Base-by-base conservation (phyloP, 106 monocot genomes). In the Posidonia australis region DNA sequence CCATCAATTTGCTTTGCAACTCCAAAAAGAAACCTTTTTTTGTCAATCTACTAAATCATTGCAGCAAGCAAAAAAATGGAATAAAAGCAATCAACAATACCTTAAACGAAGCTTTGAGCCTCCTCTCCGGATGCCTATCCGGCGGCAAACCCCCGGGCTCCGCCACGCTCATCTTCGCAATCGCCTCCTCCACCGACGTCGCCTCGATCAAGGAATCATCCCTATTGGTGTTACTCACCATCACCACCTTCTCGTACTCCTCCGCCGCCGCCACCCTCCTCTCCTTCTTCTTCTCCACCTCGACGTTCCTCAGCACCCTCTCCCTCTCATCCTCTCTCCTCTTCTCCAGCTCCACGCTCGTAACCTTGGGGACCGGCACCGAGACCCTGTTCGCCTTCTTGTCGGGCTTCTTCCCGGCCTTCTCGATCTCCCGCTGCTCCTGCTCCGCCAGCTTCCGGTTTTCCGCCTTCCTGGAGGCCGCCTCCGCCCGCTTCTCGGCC, bases 21-120 rank as follows among this genome's bases (percentile, higher is more conserved):
- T 19, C 20, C 51, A 20, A n/a, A 52, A 52, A 52, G 17, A 52
- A 52, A n/a, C 1, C 18, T 19, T 9, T 17, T 22, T 52, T 52
- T 52, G 9, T 9, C 10, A 10, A 13, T 53, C 53, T 2, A 21
- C 53, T 21, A 21, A 19, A 20, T 53, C 10, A 53, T 53, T 18
- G 49, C 19, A 22, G 23, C 53, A 53, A 24, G 19, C 2, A 21
- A 58, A 58, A 58, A 25, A 27, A 58, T 17, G n/a, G n/a, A 58
- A 58, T 30, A 29, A 58, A 3, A 17, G 19, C 18, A 28, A 41
- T 18, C 6, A 45, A 14, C 18, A 36, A 7, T 45, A 90, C 94
- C 96, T 96, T 96, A 64, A 82, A 94, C 0, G 89, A 74, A 16
- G 90, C 86, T 80, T 94, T 94, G 63, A 90, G 84, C 57, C 96